A percentile compares a stretch with the other conserved stretches of the same genome.
These are phyloP conservation scores for Xerocomus brunneocitrinus DNA, from an alignment of 768 basidiomycete species.

Conservation along the genomic window DNA sequence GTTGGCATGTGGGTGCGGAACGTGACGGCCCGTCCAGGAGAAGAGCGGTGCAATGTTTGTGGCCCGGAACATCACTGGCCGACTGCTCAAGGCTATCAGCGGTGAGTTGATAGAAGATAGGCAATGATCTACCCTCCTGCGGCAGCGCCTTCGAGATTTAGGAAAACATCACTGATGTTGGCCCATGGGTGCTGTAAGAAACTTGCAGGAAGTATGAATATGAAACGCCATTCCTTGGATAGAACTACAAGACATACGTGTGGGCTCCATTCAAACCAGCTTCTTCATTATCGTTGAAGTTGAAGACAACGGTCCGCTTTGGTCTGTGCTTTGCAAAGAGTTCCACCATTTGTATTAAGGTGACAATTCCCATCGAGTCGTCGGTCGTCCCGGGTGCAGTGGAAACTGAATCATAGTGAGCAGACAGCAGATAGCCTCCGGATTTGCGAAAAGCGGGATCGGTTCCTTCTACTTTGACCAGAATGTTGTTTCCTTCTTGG, in stretches of 20 bases:
- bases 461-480: slow-evolving; percentile 59
- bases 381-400: slow-evolving; percentile 74
- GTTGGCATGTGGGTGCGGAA: slow-evolving; percentile 69
- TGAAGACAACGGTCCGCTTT: slow-evolving; percentile 66
- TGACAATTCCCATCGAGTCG: slow-evolving; percentile 69
- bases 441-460: slow-evolving; percentile 30
- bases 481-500: slow-evolving; percentile 64
- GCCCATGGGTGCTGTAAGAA: slow-evolving; percentile 77
- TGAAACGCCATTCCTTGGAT: neutral
- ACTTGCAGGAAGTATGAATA: slow-evolving; percentile 29
- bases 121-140: slow-evolving; percentile 57
- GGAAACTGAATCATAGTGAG: slow-evolving; percentile 80
- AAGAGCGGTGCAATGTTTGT: slow-evolving; percentile 55
- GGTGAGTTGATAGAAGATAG: neutral
- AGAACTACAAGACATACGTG: slow-evolving; percentile 36
- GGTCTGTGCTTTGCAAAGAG: slow-evolving; percentile 48
- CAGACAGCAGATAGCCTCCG: slow-evolving; percentile 65
- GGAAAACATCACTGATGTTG: slow-evolving; percentile 56
- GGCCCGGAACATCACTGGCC: slow-evolving; percentile 71
- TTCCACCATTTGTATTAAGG: slow-evolving; percentile 60
- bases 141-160: slow-evolving; percentile 81
- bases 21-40: slow-evolving; percentile 42
- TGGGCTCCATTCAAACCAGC: slow-evolving; percentile 71
- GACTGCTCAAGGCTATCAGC: slow-evolving; percentile 36
- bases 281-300: slow-evolving; percentile 85